These are phyloP conservation scores for Cryptococcus hybrid DNA, from an alignment of 1,284 basidiomycete species.

Conservation along the genomic window DNA sequence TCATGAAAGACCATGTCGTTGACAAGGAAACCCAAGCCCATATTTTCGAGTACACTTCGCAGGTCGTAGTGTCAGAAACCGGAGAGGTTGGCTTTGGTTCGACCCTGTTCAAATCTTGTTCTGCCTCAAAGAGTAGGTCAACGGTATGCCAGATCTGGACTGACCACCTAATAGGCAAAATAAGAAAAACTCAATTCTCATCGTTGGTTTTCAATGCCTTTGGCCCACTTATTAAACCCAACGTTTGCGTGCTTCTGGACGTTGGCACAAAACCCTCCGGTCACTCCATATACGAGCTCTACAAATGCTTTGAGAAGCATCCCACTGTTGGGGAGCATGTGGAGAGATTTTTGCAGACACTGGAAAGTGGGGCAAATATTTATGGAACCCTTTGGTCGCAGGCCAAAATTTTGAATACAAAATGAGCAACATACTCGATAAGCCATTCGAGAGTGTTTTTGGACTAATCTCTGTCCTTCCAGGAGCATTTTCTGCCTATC, in stretches of 20 bases:
- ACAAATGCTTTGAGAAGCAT: slow-evolving; percentile 79
- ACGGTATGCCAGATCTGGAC: background rate
- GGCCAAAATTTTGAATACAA: slow-evolving; percentile 81
- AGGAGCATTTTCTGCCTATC: slow-evolving; percentile 87
- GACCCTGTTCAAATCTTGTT: slow-evolving; percentile 87
- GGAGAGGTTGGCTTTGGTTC: slow-evolving; percentile 79
- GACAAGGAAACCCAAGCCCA: slow-evolving; percentile 92
- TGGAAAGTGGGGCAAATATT: slow-evolving; percentile 68
- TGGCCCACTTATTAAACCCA: slow-evolving; percentile 78
- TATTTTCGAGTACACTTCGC: slow-evolving; percentile 88
- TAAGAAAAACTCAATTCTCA: slow-evolving; percentile 93
- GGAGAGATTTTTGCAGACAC: slow-evolving; percentile 81
- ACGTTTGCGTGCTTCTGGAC: slow-evolving; percentile 81
- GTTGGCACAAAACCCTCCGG: slow-evolving; percentile 92
- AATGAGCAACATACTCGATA: slow-evolving; percentile 90
- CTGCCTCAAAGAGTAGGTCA: slow-evolving; percentile 68
- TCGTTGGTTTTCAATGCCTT: slow-evolving; percentile 98
- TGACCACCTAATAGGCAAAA: slow-evolving; percentile 63
- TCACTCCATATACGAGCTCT: slow-evolving; percentile 82
- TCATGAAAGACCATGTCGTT: slow-evolving; percentile 87
- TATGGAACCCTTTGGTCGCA: slow-evolving; percentile 84
- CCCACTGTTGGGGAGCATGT: slow-evolving; percentile 87
- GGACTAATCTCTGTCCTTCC: slow-evolving; percentile 84
- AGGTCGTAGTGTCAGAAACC: slow-evolving; percentile 68
- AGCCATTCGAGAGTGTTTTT: slow-evolving; percentile 83